Base-by-base conservation (phyloP, 352 stramenopile species). In the Phytophthora hybrid region DNA sequence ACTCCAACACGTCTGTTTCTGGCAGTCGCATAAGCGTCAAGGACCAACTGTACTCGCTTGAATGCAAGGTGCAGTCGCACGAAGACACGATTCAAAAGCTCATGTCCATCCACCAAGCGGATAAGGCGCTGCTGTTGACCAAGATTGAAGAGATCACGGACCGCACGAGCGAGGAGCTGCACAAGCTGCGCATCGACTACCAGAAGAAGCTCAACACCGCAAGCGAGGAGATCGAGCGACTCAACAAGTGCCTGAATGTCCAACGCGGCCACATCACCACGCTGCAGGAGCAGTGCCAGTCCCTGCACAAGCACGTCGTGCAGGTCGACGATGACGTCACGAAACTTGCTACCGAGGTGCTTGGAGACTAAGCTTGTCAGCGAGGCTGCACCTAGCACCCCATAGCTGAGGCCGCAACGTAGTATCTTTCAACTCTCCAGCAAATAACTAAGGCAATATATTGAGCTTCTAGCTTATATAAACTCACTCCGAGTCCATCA, bases 321-420 rank as follows among this genome's bases (percentile, higher is more conserved):
- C 87, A 93, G 76, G 87, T 95, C n/a, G 88, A 95, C 55, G 88
- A 95, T 32, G 88, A 95, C 67, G 86, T 95, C 44, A 92, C 86
- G 66, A 93, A 93, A 66, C 85, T 95, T 63, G 85, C 88, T 53
- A 90, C 87, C 60, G 88, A 95, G 69, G 88, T 95, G 21, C 73
- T 95, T 8, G 86, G 88, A 49, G 88, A 95, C 31, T 93, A 87
- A 68, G 18, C 39, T 63, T 14, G 16, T 37, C 32, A 32, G 47
- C 9, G 14, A 51, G 31, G 11, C 49, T 32, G 14, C 23, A 47
- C 14, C 46, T 58, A 23, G 11, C 10, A 66, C 39, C n/a, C 39
- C 19, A 55, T 62, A 59, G 41, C 31, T 53, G 52, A 53, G 61
- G 23, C 47, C 26, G 18, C 44, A 51, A 9, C 14, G 44, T 51